These are phyloP conservation scores for Colletotrichum higginsianum DNA, from an alignment of 2,329 filamentous ascomycete genomes.

Conservation along the genomic window DNA sequence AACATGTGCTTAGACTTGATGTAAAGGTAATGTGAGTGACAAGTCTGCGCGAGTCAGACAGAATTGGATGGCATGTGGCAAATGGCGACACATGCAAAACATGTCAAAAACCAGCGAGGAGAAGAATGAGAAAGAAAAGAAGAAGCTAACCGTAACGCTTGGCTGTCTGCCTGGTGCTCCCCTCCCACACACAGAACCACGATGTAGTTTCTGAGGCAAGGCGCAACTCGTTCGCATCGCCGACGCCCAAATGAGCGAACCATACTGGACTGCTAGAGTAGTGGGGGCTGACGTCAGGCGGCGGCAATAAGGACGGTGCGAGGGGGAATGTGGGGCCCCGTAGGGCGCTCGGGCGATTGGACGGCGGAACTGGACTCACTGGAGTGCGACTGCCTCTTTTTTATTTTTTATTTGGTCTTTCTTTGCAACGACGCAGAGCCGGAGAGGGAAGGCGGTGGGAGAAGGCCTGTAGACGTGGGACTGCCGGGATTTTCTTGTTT, in stretches of 20 bases:
- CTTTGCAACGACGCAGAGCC: not conserved
- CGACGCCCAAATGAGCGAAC: too few relatives aligned
- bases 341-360: not conserved
- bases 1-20: slow-evolving; percentile 2
- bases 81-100: not conserved
- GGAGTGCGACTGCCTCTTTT: too few relatives aligned
- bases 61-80: slow-evolving; percentile 3
- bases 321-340: not conserved
- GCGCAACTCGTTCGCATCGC: too few relatives aligned
- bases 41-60: slow-evolving; percentile 12
- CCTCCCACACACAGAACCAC: too few relatives aligned
- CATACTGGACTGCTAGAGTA: too few relatives aligned
- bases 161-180: too few relatives aligned
- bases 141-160: too few relatives aligned
- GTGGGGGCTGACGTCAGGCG: slow-evolving; percentile 7
- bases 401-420: too few relatives aligned
- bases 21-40: not conserved
- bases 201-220: too few relatives aligned
- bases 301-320: not conserved
- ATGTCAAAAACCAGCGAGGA: not conserved
- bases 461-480: not conserved
- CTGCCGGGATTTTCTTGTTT: too few relatives aligned
- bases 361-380: not conserved
- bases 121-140: not conserved
- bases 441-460: slow-evolving; percentile 1